These are phyloP conservation scores for Talaromyces sp. DNA, from an alignment of 2,329 filamentous ascomycete species.

Conservation along the genomic window DNA sequence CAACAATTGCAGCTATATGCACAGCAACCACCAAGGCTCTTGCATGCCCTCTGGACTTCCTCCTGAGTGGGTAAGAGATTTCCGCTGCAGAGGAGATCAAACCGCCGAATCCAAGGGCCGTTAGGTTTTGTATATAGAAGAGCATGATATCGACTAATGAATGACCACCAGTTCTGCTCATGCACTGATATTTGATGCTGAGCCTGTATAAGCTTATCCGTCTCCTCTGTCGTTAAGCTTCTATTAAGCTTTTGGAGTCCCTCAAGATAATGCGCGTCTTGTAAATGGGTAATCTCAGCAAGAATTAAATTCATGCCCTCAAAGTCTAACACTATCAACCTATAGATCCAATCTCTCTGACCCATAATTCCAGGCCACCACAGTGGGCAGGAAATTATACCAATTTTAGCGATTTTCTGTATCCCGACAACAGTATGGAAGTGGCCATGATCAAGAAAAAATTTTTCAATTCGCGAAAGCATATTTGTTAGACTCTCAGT, in stretches of 20 bases:
- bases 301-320: background rate
- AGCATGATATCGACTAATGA: background rate
- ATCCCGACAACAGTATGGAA: background rate
- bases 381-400: background rate
- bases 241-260: background rate
- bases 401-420: background rate
- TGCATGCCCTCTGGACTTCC: background rate
- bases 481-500: background rate
- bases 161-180: background rate
- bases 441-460: background rate
- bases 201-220: background rate
- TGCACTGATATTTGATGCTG: background rate
- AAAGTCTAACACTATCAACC: background rate
- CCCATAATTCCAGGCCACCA: background rate
- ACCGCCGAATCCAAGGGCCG: background rate
- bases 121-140: background rate
- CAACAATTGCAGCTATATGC: constrained; percentile 1
- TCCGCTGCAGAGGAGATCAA: background rate
- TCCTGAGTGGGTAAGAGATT: background rate
- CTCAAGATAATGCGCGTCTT: background rate
- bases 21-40: background rate
- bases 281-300: background rate
- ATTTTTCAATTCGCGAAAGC: background rate
- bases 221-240: background rate
- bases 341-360: background rate